These are phyloP conservation scores for Amylocarpus encephaloides DNA, from an alignment of 2,329 filamentous ascomycete species.

Conservation along the genomic window DNA sequence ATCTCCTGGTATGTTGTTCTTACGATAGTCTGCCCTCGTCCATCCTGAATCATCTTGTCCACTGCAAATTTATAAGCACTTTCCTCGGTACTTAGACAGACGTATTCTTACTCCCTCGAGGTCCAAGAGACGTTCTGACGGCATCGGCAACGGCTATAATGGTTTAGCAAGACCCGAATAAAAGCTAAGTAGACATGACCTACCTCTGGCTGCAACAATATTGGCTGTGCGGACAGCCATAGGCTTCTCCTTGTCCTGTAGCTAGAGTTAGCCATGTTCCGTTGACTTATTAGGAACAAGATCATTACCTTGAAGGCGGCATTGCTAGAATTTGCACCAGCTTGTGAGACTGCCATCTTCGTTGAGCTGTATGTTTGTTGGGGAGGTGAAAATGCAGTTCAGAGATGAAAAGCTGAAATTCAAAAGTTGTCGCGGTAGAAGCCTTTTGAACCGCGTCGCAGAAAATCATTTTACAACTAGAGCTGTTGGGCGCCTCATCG, in stretches of 20 bases:
- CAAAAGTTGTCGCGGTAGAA: slow-evolving; percentile 20
- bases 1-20: slow-evolving; percentile 70
- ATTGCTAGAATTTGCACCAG: slow-evolving; percentile 45
- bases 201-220: slow-evolving; percentile 94
- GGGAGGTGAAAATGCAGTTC: background rate
- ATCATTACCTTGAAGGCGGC: slow-evolving; percentile 56
- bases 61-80: slow-evolving; percentile 13
- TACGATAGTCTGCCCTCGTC: slow-evolving; percentile 61
- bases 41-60: slow-evolving; percentile 66
- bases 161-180: slow-evolving; percentile 21
- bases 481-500: too few relatives aligned
- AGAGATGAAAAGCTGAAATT: slow-evolving; percentile 2
- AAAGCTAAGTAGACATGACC: slow-evolving; percentile 21
- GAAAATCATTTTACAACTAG: slow-evolving; percentile 8
- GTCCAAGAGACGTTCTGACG: slow-evolving; percentile 91
- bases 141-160: slow-evolving; percentile 85
- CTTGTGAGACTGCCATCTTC: slow-evolving; percentile 40
- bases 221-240: slow-evolving; percentile 93
- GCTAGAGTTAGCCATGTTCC: slow-evolving; percentile 23
- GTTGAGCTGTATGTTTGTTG: slow-evolving; percentile 9
- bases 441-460: slow-evolving; percentile 20
- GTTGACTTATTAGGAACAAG: slow-evolving; percentile 15
- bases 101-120: slow-evolving; percentile 59
- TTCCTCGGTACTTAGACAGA: background rate
- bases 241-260: slow-evolving; percentile 90